These are phyloP conservation scores for Prunus mira DNA, from an alignment of 306 rosid species.

Conservation along the genomic window DNA sequence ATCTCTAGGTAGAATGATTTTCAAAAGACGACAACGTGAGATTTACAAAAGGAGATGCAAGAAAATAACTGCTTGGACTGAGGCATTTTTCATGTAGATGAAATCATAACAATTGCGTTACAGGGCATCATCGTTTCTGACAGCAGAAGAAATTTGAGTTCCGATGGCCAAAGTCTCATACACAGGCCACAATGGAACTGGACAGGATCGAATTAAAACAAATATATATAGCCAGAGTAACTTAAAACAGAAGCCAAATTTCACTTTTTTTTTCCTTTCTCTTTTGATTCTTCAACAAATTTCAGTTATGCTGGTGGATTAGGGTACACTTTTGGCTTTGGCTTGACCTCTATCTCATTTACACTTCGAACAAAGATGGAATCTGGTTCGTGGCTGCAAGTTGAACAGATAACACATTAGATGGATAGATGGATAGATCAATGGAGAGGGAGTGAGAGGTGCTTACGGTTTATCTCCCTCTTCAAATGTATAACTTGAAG, in stretches of 20 bases:
- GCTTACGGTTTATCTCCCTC: constrained; percentile 79
- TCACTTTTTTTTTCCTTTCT: background rate
- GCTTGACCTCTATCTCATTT: constrained; percentile 97
- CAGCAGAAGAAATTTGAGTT: background rate
- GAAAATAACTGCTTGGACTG: background rate
- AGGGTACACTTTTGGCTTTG: constrained; percentile 90
- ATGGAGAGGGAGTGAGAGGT: background rate
- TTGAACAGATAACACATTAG: constrained; percentile 14
- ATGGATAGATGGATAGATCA: background rate
- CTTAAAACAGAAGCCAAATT: background rate
- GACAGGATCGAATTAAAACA: background rate
- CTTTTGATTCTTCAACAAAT: background rate
- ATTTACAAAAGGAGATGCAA: background rate
- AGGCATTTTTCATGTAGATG: background rate
- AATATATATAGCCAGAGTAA: background rate
- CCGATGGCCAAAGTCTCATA: background rate
- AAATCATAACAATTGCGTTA: background rate
- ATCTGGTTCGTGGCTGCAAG: constrained; percentile 84
- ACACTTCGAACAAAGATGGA: constrained; percentile 81
- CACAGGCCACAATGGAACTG: background rate
- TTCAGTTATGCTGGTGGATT: constrained; percentile 51
- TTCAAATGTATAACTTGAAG: constrained; percentile 93
- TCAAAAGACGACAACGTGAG: background rate
- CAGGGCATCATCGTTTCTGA: background rate
- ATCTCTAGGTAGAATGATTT: background rate